Percentiles rank a stretch among this genome's conserved stretches.
phyloP scores from a whole-genome alignment of 352 stramenopile genomes.

The Globisporangium orthogonon region DNA sequence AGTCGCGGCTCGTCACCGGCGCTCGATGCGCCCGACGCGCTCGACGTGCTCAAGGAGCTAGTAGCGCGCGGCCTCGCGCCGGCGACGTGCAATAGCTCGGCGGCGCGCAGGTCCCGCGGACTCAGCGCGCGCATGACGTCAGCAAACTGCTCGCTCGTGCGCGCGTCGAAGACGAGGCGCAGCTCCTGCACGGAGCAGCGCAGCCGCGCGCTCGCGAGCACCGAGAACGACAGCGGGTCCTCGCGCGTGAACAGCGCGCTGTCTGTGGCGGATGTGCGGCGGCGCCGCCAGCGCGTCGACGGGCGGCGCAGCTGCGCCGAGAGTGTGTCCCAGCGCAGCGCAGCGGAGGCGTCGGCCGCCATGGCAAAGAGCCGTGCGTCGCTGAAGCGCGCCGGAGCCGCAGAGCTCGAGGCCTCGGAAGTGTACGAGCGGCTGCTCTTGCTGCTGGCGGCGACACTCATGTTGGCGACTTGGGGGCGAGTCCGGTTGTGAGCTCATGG shows the following conservation, averaged over 20 bases:
- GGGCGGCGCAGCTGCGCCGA: conserved; percentile 8
- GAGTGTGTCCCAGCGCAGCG: conserved; percentile 30
- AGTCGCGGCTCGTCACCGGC: conserved; percentile 14
- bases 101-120: background rate
- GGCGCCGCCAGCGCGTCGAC: conserved; percentile 24
- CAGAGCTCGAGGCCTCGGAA: background rate
- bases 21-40: background rate
- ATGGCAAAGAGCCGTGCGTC: conserved; percentile 31
- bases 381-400: conserved; percentile 13
- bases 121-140: conserved; percentile 8
- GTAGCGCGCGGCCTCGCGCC: background rate
- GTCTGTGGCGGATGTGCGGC: conserved; percentile 3
- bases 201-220: conserved; percentile 9
- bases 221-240: conserved; percentile 10
- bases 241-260: conserved; percentile 10
- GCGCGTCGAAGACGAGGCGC: conserved; percentile 9
- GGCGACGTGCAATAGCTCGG: conserved; percentile 8
- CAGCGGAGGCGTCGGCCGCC: conserved; percentile 16
- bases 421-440: background rate
- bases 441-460: background rate
- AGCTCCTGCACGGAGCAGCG: conserved; percentile 12
- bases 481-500: too few relatives aligned
- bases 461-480: too few relatives aligned
- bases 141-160: conserved; percentile 12
- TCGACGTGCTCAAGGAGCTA: background rate